Evolutionary conservation across 768 basidiomycete species (phyloP).

Genomic region (Lentinus tigrinus): DNA sequence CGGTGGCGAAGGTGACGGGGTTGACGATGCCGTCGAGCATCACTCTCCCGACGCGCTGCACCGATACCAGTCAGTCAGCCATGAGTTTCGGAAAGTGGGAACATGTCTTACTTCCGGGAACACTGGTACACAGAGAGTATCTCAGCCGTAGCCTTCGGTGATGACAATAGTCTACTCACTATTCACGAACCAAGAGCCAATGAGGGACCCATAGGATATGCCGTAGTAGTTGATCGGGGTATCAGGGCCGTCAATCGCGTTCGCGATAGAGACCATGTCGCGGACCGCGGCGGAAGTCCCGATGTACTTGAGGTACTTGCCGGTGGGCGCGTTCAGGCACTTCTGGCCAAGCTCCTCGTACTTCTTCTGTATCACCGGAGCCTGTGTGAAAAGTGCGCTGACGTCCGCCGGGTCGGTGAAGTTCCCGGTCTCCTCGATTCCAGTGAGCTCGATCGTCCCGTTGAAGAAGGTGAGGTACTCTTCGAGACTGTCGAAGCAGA

Average conservation of each 20-base stretch:
- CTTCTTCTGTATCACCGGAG: background rate
- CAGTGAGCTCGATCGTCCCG: background rate
- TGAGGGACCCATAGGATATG: background rate
- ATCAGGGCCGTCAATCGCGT: slow-evolving; percentile 2
- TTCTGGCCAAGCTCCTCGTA: background rate
- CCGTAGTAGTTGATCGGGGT: slow-evolving; percentile 4
- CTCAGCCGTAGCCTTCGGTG: background rate
- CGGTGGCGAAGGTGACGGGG: background rate
- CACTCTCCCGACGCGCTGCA: background rate
- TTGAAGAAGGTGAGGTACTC: background rate
- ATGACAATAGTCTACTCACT: background rate
- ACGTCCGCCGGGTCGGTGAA: slow-evolving; percentile 2
- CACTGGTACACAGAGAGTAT: background rate
- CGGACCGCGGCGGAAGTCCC: slow-evolving; percentile 2
- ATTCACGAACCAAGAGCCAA: background rate
- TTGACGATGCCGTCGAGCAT: slow-evolving; percentile 1
- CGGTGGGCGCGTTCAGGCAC: background rate
- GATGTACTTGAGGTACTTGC: slow-evolving; percentile 1
- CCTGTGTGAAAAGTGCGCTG: background rate
- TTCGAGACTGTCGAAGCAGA: slow-evolving; percentile 1
- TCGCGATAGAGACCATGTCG: slow-evolving; percentile 6
- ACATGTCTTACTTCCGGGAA: background rate
- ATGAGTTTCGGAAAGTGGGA: too few species aligned
- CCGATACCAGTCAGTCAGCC: background rate
- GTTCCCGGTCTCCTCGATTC: background rate